Conservation (phyloP, 164 flowering plant species). For the Aristolochia californica region DNA sequence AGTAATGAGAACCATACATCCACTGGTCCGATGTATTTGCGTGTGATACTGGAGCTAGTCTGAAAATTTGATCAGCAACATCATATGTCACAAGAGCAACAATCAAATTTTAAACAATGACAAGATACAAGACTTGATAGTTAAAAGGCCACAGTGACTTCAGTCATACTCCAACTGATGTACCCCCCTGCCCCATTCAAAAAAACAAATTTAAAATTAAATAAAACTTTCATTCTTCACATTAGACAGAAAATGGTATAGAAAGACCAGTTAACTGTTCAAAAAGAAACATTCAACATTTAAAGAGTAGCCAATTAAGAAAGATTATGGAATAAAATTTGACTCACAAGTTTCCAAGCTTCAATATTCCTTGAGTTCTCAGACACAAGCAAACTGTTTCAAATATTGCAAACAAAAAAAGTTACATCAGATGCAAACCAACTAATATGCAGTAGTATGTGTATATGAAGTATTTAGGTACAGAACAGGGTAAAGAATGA, state of each 20-base stretch:
- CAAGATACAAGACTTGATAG: background rate
- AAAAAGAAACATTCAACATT: too few relatives aligned
- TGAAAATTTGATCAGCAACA: conserved; percentile 15
- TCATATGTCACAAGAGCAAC: conserved; percentile 2
- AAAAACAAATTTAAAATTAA: too few relatives aligned
- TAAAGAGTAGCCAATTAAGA: background rate
- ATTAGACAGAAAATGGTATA: background rate
- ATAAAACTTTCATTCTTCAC: too few relatives aligned
- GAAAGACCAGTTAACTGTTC: background rate
- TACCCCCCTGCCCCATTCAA: too few relatives aligned
- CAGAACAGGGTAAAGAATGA: too few relatives aligned
- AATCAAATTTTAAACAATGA: background rate
- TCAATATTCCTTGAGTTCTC: conserved; percentile 34
- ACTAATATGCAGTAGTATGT: too few relatives aligned
- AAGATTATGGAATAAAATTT: background rate
- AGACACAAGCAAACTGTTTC: conserved; percentile 41
- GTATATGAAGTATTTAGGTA: too few relatives aligned
- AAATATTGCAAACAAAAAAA: background rate
- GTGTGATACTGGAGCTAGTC: conserved; percentile 66
- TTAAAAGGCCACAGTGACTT: background rate
- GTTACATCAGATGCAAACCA: background rate
- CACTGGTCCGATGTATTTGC: conserved; percentile 81
- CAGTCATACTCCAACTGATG: background rate
- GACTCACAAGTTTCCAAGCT: conserved; percentile 89
- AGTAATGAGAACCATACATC: conserved; percentile 72